These are phyloP conservation scores for Hsuehochloa calcarea DNA, from an alignment of 176 grass and related monocot species.

Conservation along the genomic window DNA sequence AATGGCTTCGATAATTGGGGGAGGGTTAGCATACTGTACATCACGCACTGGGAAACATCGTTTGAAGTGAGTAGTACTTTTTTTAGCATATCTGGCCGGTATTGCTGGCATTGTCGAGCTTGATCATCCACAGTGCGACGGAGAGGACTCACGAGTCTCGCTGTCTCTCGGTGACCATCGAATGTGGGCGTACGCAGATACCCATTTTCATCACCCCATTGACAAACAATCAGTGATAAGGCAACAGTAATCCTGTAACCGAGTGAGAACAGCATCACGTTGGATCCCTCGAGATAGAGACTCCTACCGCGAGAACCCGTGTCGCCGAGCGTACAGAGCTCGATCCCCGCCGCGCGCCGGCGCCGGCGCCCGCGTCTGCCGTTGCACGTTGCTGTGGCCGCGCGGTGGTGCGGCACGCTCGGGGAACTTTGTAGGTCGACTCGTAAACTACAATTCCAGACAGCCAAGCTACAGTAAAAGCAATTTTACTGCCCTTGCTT, in stretches of 20 bases:
- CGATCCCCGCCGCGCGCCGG: not conserved
- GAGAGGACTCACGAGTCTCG: not conserved
- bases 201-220: not conserved
- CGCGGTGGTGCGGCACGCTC: too few relatives aligned
- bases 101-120: not conserved
- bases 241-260: not conserved
- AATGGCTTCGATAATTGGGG: not conserved
- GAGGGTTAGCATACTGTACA: not conserved
- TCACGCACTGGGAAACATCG: not conserved
- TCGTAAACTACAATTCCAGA: not conserved
- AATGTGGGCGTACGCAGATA: not conserved
- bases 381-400: too few relatives aligned
- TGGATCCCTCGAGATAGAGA: too few relatives aligned
- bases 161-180: not conserved
- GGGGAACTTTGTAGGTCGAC: too few relatives aligned
- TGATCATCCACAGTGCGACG: not conserved
- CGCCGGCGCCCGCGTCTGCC: too few relatives aligned
- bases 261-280: too few relatives aligned
- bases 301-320: too few relatives aligned
- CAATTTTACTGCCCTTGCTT: not conserved
- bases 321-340: not conserved
- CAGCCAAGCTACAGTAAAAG: not conserved
- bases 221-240: not conserved
- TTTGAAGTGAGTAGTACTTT: not conserved
- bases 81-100: not conserved